phyloP scores from a whole-genome alignment of 2,329 filamentous ascomycete species.

The Corniculantispora saksenae region DNA sequence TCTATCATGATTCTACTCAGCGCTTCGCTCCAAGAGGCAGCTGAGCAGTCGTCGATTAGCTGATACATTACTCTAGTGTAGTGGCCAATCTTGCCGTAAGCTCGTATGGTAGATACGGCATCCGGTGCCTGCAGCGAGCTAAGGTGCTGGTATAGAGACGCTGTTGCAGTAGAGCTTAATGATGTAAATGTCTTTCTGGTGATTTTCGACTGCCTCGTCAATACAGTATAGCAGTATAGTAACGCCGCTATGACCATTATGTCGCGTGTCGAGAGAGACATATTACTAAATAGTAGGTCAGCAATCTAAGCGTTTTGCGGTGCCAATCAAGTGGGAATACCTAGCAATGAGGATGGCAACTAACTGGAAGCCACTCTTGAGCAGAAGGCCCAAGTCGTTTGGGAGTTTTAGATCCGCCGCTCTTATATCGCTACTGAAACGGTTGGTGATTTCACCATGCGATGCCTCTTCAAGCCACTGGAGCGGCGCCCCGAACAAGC shows the following conservation, averaged over 20 bases:
- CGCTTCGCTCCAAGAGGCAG: slow-evolving; percentile 65
- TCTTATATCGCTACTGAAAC: not conserved
- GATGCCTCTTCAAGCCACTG: not conserved
- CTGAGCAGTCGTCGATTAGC: slow-evolving; percentile 55
- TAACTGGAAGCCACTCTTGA: too few relatives aligned
- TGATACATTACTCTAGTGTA: slow-evolving; percentile 55
- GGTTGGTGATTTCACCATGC: not conserved
- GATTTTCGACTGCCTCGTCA: too few relatives aligned
- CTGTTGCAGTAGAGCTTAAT: not conserved
- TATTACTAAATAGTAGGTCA: too few relatives aligned
- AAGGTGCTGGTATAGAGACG: slow-evolving; percentile 66
- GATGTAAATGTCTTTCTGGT: too few relatives aligned
- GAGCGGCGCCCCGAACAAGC: not conserved
- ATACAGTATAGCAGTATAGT: too few relatives aligned
- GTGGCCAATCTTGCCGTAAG: slow-evolving; percentile 61
- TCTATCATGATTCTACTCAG: slow-evolving; percentile 71
- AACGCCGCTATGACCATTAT: too few relatives aligned
- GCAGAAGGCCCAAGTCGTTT: too few relatives aligned
- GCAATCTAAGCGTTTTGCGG: too few relatives aligned
- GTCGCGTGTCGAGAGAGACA: too few relatives aligned
- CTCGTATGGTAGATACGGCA: slow-evolving; percentile 69
- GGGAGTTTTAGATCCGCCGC: not conserved
- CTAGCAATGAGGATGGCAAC: too few relatives aligned
- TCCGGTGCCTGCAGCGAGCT: slow-evolving; percentile 56
- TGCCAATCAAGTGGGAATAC: too few relatives aligned